Base-by-base conservation (phyloP, 768 basidiomycete genomes). In the Terana coerulea region DNA sequence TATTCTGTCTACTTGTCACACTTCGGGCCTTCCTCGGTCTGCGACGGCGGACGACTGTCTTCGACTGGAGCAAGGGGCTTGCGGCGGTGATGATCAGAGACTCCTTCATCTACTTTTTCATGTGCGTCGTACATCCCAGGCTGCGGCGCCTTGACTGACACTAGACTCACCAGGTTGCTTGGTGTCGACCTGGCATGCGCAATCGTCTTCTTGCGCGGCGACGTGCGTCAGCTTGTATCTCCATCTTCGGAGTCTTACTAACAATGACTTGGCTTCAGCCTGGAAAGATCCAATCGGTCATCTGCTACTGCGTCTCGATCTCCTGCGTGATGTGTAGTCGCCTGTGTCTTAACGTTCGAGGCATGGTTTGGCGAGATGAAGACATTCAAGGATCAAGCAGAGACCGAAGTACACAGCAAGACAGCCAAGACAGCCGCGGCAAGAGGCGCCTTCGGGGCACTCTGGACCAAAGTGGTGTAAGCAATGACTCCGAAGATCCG, bases 231-330 rank as follows among this genome's bases (percentile, higher is more conserved):
- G 42, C 47, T 28, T 31, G n/a, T n/a, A n/a, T n/a, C n/a, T n/a
- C n/a, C n/a, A n/a, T n/a, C n/a, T n/a, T n/a, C n/a, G n/a, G n/a
- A n/a, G n/a, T n/a, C n/a, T n/a, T n/a, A n/a, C n/a, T n/a, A n/a
- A n/a, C n/a, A n/a, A n/a, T n/a, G n/a, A n/a, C n/a, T n/a, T n/a
- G n/a, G n/a, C n/a, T n/a, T n/a, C n/a, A n/a, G n/a, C n/a, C n/a
- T n/a, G n/a, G n/a, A n/a, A 37, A 59, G 6, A 59, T 78, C 12
- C 80, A 80, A 64, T 72, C 80, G 19, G 78, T 80, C 0, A 73
- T 83, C 50, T 79, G 76, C 12, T 84, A 82, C 64, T 72, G 78
- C 3, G 71, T 81, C 19, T 78, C 81, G 2, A 69, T 84, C 64
- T 78, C 81, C 0, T 81, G 78, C 59, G 75, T 80, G 5, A 68